phyloP scores from a whole-genome alignment of 106 monocot species.

The Acanthochlamys bracteata region DNA sequence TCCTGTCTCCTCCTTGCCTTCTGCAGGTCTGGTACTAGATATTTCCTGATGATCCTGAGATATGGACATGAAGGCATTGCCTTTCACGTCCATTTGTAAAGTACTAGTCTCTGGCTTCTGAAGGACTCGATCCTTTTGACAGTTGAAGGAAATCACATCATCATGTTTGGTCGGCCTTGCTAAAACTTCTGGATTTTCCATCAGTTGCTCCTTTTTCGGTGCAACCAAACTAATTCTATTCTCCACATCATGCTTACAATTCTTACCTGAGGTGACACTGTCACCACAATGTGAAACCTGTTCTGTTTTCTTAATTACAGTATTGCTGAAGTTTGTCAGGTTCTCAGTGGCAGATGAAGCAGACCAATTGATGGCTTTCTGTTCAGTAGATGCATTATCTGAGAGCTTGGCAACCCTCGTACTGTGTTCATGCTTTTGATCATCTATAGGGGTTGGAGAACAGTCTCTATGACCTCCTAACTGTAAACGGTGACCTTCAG shows the following conservation, averaged over 20 bases:
- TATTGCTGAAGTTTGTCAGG: neutral
- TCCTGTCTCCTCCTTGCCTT: conserved; percentile 13
- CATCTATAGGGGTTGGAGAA: neutral
- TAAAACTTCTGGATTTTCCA: conserved; percentile 15
- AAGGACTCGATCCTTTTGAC: conserved; percentile 21
- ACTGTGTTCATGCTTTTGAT: conserved; percentile 5
- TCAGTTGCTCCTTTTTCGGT: conserved; percentile 9
- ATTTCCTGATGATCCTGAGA: conserved; percentile 1
- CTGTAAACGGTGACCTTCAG: conserved; percentile 8
- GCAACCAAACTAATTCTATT: conserved; percentile 7
- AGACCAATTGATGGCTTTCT: conserved; percentile 4
- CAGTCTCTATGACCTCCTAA: neutral
- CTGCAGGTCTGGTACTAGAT: neutral
- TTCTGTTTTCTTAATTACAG: neutral
- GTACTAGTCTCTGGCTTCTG: conserved; percentile 29
- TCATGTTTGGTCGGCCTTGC: conserved; percentile 10
- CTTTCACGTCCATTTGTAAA: conserved; percentile 25
- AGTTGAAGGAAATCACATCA: conserved; percentile 21
- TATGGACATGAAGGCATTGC: conserved; percentile 6
- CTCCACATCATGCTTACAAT: conserved; percentile 10
- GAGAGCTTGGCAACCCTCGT: neutral
- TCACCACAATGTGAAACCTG: neutral
- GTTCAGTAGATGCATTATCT: conserved; percentile 3
- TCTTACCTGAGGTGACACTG: conserved; percentile 6
- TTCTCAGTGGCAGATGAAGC: conserved; percentile 2